phyloP scores from a whole-genome alignment of 805 yeast genomes.

The Pichia kluyveri region DNA sequence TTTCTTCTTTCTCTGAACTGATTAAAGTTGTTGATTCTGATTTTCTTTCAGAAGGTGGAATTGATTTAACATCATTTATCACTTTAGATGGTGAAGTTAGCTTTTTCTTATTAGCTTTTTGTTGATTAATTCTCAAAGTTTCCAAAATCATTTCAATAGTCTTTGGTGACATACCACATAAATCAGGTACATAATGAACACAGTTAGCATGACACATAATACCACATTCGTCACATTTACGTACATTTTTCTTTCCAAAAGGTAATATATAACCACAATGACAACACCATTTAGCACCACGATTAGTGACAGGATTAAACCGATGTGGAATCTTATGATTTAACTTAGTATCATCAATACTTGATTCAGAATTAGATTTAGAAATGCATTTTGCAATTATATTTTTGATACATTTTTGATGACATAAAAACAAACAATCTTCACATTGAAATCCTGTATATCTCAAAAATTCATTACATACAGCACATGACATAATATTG shows the following conservation, averaged over 20 bases:
- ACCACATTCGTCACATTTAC: slow-evolving; percentile 91
- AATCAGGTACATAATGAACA: slow-evolving; percentile 92
- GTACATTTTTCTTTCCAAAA: slow-evolving; percentile 85
- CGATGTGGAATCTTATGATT: slow-evolving; percentile 97
- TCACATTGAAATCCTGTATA: slow-evolving; percentile 83
- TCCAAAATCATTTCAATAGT: slow-evolving; percentile 83
- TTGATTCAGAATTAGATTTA: slow-evolving; percentile 59
- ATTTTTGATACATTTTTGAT: slow-evolving; percentile 70
- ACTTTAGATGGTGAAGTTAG: not conserved
- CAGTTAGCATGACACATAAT: slow-evolving; percentile 91
- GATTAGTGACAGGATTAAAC: slow-evolving; percentile 83
- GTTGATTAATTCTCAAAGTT: slow-evolving; percentile 40
- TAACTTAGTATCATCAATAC: slow-evolving; percentile 68
- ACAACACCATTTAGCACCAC: slow-evolving; percentile 99
- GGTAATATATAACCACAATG: slow-evolving; percentile 97
- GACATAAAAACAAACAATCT: slow-evolving; percentile 74
- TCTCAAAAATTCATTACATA: slow-evolving; percentile 91
- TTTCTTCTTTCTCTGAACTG: not conserved
- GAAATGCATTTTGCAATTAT: slow-evolving; percentile 81
- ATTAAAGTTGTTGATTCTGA: not conserved
- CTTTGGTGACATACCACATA: slow-evolving; percentile 98
- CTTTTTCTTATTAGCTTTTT: not conserved
- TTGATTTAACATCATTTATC: not conserved
- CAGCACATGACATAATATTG: slow-evolving; percentile 94
- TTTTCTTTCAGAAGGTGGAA: not conserved